A percentile compares a stretch with the other conserved stretches of the same genome.
These are phyloP conservation scores for Saccharomycodes ludwigii DNA, from an alignment of 805 yeast species.

Conservation along the genomic window DNA sequence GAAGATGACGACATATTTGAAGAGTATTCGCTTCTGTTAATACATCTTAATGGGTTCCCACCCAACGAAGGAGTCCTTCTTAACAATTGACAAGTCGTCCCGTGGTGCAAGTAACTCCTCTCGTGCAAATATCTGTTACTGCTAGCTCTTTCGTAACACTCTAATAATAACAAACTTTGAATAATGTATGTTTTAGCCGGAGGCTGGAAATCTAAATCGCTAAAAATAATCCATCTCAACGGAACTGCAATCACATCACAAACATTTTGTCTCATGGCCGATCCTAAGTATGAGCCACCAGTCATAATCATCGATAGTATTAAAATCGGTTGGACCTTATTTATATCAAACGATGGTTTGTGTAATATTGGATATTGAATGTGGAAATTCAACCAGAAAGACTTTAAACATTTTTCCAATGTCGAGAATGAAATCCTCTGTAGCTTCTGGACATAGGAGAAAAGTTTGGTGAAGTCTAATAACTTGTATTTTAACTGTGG, in stretches of 20 bases:
- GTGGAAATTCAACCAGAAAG: conserved; percentile 45
- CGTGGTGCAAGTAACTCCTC: conserved; percentile 77
- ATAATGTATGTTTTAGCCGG: conserved; percentile 70
- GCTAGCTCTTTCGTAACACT: conserved; percentile 67
- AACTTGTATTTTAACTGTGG: conserved; percentile 12
- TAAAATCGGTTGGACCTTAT: conserved; percentile 37
- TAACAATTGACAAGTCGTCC: conserved; percentile 67
- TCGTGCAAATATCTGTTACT: conserved; percentile 62
- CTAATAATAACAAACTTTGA: conserved; percentile 63
- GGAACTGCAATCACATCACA: conserved; percentile 32
- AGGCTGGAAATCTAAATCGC: conserved; percentile 59
- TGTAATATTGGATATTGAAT: conserved; percentile 40
- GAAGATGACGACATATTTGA: no score
- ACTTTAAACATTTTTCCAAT: conserved; percentile 14
- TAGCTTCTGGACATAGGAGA: conserved; percentile 13
- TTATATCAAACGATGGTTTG: conserved; percentile 36
- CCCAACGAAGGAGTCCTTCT: conserved; percentile 68
- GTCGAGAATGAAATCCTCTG: conserved; percentile 7
- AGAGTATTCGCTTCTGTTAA: no score
- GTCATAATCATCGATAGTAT: conserved; percentile 43
- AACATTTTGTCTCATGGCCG: conserved; percentile 14
- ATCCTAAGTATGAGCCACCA: conserved; percentile 35
- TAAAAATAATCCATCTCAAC: conserved; percentile 56
- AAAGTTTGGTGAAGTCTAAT: conserved; percentile 8
- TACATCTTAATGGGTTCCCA: conserved; percentile 44